Percentiles rank a stretch among this genome's conserved stretches.
Conservation (phyloP, 192 early-diverging fungal species). For the Mortierella hygrophila region DNA sequence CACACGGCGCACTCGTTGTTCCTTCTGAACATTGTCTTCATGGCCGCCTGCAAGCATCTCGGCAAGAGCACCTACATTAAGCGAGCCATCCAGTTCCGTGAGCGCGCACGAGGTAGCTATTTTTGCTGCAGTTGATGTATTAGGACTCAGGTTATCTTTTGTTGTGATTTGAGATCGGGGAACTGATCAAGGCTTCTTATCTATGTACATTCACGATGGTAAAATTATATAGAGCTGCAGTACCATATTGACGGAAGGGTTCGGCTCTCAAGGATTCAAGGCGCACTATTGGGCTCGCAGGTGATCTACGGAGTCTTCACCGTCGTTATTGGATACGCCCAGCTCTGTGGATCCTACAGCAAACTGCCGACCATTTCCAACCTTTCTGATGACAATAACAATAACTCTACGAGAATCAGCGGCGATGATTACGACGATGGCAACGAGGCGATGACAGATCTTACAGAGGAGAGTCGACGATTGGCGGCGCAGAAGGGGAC, state of each 20-base stretch:
- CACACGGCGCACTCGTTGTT: slow-evolving; percentile 41
- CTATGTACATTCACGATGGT: neutral
- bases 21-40: slow-evolving; percentile 44
- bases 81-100: slow-evolving; percentile 49
- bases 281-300: slow-evolving; percentile 24
- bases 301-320: slow-evolving; percentile 47
- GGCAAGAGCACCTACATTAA: slow-evolving; percentile 38
- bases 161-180: neutral
- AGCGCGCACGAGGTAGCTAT: slow-evolving; percentile 40
- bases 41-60: slow-evolving; percentile 53
- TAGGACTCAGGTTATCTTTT: neutral
- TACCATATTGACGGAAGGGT: slow-evolving; percentile 31
- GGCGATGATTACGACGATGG: neutral
- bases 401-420: neutral
- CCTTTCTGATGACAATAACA: neutral
- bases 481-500: slow-evolving; percentile 15
- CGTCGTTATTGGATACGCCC: slow-evolving; percentile 27
- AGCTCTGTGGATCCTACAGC: slow-evolving; percentile 26
- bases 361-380: slow-evolving; percentile 3
- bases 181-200: neutral
- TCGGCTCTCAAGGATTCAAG: slow-evolving; percentile 33
- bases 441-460: slow-evolving; percentile 8
- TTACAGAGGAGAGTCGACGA: slow-evolving; percentile 21
- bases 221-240: slow-evolving; percentile 21
- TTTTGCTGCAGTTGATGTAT: too few relatives aligned